These are phyloP conservation scores for Chaetoceros tenuissimus DNA, from an alignment of 108 stramenopile species.

Conservation along the genomic window DNA sequence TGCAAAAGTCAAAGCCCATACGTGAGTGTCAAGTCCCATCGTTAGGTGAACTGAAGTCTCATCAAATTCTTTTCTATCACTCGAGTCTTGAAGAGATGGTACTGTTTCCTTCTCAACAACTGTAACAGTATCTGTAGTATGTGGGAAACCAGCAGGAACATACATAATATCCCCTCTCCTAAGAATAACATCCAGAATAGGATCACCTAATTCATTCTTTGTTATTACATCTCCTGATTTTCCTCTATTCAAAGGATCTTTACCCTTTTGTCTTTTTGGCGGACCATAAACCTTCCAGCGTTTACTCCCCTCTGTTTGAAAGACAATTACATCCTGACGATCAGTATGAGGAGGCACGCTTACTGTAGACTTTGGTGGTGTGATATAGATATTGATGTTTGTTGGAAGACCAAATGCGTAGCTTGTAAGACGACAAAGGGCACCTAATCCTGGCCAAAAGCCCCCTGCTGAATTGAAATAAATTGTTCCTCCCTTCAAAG, in stretches of 20 bases:
- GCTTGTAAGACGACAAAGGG: background rate
- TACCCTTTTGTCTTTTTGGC: conserved; percentile 18
- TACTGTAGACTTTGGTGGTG: conserved; percentile 32
- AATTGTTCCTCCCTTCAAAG: conserved; percentile 8
- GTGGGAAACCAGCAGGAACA: conserved; percentile 65
- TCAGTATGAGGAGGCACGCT: conserved; percentile 77
- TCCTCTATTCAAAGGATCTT: conserved; percentile 59
- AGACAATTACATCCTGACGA: conserved; percentile 64
- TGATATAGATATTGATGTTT: conserved; percentile 54
- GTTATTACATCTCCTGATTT: conserved; percentile 47
- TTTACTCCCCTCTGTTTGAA: conserved; percentile 67
- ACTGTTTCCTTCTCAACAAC: background rate
- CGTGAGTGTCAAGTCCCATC: conserved; percentile 64
- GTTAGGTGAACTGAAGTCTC: conserved; percentile 55
- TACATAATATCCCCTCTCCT: conserved; percentile 46
- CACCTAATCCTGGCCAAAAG: conserved; percentile 1
- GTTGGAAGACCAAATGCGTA: background rate
- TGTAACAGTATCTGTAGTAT: conserved; percentile 52
- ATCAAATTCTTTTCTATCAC: background rate
- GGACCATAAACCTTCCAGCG: conserved; percentile 39
- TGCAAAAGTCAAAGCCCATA: conserved; percentile 52
- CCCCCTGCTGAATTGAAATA: conserved; percentile 11
- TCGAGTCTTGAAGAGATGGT: conserved; percentile 5
- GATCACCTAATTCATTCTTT: conserved; percentile 16
- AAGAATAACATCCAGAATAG: conserved; percentile 25